phyloP scores from a whole-genome alignment of 331 rosid genomes.

The Saraca asoca region DNA sequence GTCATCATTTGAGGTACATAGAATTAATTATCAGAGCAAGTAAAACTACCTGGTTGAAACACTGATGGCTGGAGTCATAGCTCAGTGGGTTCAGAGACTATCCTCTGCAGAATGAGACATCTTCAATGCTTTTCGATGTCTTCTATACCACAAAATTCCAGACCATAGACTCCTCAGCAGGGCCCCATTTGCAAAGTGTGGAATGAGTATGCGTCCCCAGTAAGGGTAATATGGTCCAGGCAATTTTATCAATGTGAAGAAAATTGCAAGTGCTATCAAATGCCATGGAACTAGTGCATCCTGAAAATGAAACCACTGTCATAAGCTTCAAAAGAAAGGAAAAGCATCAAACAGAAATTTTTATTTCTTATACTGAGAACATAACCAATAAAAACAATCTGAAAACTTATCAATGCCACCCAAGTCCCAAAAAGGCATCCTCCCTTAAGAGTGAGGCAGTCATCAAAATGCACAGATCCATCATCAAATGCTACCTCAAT shows the following conservation, averaged over 20 bases:
- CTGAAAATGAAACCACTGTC: conserved; percentile 55
- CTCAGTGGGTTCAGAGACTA: conserved; percentile 20
- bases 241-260: conserved; percentile 67
- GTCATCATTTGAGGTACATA: no score
- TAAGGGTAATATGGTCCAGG: conserved; percentile 68
- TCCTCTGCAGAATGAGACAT: conserved; percentile 16
- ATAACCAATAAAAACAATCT: no score
- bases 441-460: no score
- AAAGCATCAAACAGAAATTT: neutral
- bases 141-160: conserved; percentile 36
- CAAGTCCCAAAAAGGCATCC: no score
- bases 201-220: conserved; percentile 85
- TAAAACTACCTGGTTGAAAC: no score
- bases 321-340: conserved; percentile 15
- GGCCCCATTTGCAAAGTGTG: conserved; percentile 79
- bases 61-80: conserved; percentile 11
- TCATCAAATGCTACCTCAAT: no score
- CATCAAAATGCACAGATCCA: no score
- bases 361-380: no score
- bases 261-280: conserved; percentile 67
- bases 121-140: conserved; percentile 36
- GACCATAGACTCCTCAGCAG: conserved; percentile 46
- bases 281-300: conserved; percentile 93
- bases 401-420: no score
- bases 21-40: no score